A percentile compares a stretch with the other conserved stretches of the same genome.
phyloP scores from a whole-genome alignment of 441 rosid species.

The Capsella rubella region DNA sequence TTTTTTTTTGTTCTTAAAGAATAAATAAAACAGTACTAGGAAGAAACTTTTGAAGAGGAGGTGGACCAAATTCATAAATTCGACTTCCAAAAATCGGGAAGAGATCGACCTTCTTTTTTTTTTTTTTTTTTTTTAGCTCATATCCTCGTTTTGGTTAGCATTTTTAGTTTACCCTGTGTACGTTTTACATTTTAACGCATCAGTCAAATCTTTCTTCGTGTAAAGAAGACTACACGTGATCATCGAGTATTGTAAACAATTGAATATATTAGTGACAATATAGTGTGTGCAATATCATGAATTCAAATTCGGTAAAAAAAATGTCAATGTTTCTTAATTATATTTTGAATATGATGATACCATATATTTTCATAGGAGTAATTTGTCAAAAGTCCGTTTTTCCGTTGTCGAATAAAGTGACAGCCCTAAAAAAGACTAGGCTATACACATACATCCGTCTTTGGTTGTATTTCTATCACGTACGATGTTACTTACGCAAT shows the following conservation, averaged over 20 bases:
- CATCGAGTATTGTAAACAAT: background rate
- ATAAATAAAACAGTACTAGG: conserved; percentile 10
- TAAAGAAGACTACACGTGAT: background rate
- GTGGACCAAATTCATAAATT: conserved; percentile 24
- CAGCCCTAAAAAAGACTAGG: background rate
- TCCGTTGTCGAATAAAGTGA: background rate
- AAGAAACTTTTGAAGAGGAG: conserved; percentile 18
- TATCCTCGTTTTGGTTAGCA: too few relatives aligned
- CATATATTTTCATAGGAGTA: background rate
- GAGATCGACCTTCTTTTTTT: too few relatives aligned
- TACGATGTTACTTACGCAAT: background rate
- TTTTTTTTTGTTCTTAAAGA: background rate
- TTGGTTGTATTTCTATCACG: background rate
- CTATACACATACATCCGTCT: background rate
- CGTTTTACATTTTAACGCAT: background rate
- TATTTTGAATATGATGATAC: background rate
- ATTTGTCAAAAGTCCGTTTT: background rate
- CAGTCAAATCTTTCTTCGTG: background rate
- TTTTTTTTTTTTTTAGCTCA: too few relatives aligned
- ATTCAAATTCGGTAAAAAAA: background rate
- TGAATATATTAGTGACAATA: background rate
- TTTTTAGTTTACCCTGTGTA: too few relatives aligned
- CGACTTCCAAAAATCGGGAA: conserved; percentile 12
- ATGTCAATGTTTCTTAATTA: background rate
- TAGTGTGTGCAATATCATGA: background rate